These are phyloP conservation scores for Spathaspora passalidarum DNA, from an alignment of 805 yeast genomes.

Conservation along the genomic window DNA sequence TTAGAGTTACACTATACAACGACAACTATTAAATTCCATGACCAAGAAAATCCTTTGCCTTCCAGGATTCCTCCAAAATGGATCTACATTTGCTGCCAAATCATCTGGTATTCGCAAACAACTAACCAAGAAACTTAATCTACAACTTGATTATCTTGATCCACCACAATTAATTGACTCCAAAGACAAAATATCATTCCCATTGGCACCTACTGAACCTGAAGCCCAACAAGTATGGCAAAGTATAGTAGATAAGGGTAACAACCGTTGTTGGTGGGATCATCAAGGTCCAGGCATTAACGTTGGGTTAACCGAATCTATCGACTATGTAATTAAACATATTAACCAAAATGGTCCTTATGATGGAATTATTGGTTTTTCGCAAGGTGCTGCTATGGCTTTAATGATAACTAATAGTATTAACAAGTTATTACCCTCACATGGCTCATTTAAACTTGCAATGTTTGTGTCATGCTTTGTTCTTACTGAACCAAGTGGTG, in stretches of 20 bases:
- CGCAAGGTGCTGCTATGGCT: conserved; percentile 43
- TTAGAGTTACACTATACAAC: background rate
- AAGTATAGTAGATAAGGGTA: conserved; percentile 21
- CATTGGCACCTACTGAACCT: conserved; percentile 20
- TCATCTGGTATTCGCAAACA: conserved; percentile 28
- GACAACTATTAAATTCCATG: background rate
- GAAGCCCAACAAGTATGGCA: conserved; percentile 31
- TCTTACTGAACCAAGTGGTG: conserved; percentile 23
- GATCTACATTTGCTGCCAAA: conserved; percentile 29
- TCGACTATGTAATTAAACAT: conserved; percentile 23
- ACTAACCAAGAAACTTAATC: conserved; percentile 22
- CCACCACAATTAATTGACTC: conserved; percentile 26
- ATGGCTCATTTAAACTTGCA: conserved; percentile 25
- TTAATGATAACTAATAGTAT: conserved; percentile 25
- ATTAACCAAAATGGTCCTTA: conserved; percentile 38
- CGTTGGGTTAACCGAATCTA: conserved; percentile 26
- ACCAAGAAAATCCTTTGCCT: conserved; percentile 15
- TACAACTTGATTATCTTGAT: conserved; percentile 31
- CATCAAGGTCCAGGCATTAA: conserved; percentile 17
- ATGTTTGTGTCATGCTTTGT: conserved; percentile 35
- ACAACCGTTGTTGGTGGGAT: conserved; percentile 40
- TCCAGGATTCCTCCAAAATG: conserved; percentile 40
- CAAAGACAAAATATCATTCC: conserved; percentile 28
- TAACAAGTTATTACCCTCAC: conserved; percentile 17
- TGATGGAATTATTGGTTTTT: conserved; percentile 41